phyloP scores from a whole-genome alignment of 148 eudicot genomes.

The Vaccinium macrocarpon region DNA sequence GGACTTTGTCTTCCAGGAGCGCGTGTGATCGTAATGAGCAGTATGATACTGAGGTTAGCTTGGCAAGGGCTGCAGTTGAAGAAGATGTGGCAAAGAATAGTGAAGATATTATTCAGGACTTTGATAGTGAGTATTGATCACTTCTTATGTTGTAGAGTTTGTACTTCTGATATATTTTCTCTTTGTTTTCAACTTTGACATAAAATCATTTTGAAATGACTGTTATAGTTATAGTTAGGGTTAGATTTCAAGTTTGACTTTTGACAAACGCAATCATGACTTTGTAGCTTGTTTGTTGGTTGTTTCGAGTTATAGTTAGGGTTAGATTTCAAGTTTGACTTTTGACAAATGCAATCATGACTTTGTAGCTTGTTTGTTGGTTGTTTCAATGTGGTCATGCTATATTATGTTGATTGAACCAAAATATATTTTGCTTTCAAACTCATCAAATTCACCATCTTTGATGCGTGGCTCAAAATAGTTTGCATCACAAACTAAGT shows the following conservation, averaged over 20 bases:
- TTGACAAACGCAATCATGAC: not conserved
- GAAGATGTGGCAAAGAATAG: conserved; percentile 53
- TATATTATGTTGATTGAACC: not conserved
- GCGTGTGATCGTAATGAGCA: conserved; percentile 51
- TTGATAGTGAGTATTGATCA: conserved; percentile 47
- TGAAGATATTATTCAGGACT: conserved; percentile 49
- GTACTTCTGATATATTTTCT: not conserved
- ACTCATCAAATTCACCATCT: not conserved
- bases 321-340: not conserved
- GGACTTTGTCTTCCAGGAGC: conserved; percentile 39
- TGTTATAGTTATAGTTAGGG: no score
- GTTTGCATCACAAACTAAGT: not conserved
- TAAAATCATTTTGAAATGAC: no score
- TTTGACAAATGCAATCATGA: not conserved
- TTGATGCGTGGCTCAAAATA: not conserved
- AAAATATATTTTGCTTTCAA: not conserved
- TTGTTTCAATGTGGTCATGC: not conserved
- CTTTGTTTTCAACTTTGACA: not conserved
- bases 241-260: not conserved
- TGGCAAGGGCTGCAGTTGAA: conserved; percentile 60
- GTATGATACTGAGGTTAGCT: conserved; percentile 60
- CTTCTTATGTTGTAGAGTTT: not conserved
- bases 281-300: not conserved
- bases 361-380: not conserved
- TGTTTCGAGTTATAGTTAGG: not conserved